Evolutionary conservation across 352 stramenopile species (phyloP).

Genomic region (Pythium oligandrum): DNA sequence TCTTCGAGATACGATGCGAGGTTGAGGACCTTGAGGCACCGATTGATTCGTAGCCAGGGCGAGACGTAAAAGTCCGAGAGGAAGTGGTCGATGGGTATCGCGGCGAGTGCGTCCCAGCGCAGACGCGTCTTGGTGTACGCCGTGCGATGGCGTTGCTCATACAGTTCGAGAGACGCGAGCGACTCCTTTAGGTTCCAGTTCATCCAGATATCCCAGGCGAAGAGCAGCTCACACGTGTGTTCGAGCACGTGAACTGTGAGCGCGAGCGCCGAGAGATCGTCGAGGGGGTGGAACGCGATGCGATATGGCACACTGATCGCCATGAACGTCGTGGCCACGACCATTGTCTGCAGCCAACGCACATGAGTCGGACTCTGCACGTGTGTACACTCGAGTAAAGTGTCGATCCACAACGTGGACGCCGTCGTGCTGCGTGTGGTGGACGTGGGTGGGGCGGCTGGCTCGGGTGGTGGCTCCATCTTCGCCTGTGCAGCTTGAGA

Average conservation of each 20-base stretch:
- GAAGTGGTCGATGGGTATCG: conserved; percentile 54
- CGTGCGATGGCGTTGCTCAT: conserved; percentile 33
- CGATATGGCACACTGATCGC: conserved; percentile 33
- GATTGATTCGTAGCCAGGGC: conserved; percentile 33
- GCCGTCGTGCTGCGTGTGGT: conserved; percentile 7
- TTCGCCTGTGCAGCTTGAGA: not conserved
- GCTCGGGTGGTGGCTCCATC: not conserved
- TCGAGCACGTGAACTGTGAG: conserved; percentile 26
- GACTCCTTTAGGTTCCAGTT: conserved; percentile 53
- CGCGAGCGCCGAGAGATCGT: conserved; percentile 16
- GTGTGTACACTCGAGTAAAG: conserved; percentile 33
- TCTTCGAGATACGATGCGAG: conserved; percentile 48
- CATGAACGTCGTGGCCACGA: conserved; percentile 35
- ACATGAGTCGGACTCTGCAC: conserved; percentile 38
- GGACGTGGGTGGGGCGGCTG: conserved; percentile 3
- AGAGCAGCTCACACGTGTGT: conserved; percentile 36
- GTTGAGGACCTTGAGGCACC: conserved; percentile 48
- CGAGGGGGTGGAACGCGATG: conserved; percentile 33
- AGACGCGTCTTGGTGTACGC: conserved; percentile 29
- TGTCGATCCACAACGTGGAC: conserved; percentile 43
- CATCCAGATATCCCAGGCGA: conserved; percentile 53
- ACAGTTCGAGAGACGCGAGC: conserved; percentile 41
- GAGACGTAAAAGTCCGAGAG: conserved; percentile 37
- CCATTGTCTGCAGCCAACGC: conserved; percentile 29
- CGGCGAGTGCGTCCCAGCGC: conserved; percentile 34